A percentile compares a stretch with the other conserved stretches of the same genome.
Evolutionary conservation across 441 rosid genomes (phyloP).

Genomic region (Lepidium campestre): DNA sequence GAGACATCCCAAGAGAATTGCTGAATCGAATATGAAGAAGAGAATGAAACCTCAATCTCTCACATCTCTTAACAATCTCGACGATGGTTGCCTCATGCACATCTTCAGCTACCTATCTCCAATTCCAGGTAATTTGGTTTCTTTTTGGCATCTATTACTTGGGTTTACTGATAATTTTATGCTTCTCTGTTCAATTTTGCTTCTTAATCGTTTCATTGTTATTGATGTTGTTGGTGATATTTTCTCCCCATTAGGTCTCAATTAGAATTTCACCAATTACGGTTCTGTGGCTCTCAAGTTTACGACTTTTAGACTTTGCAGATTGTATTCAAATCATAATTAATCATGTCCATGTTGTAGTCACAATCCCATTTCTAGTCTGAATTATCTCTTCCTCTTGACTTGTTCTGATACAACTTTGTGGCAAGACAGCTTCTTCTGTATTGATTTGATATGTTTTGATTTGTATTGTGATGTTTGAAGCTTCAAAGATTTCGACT

Average conservation of each 20-base stretch:
- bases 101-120: conserved; percentile 93
- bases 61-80: conserved; percentile 65
- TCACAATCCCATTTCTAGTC: not conserved
- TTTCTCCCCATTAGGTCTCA: not conserved
- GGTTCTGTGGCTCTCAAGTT: not conserved
- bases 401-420: not conserved
- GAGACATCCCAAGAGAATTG: not conserved
- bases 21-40: conserved; percentile 8
- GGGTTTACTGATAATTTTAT: not conserved
- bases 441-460: not conserved
- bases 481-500: not conserved
- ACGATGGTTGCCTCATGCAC: conserved; percentile 98
- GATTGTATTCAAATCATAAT: not conserved
- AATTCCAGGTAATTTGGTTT: conserved; percentile 58
- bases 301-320: not conserved
- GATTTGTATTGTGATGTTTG: not conserved
- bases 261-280: not conserved
- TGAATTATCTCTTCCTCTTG: not conserved
- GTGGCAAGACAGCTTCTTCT: not conserved
- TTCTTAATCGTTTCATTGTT: not conserved
- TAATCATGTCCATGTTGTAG: not conserved
- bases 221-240: not conserved
- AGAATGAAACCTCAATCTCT: conserved; percentile 10
- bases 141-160: not conserved
- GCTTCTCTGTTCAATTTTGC: not conserved